Evolutionary conservation across 192 early-diverging fungal species (phyloP).

Genomic region (Entophlyctis luteolus): DNA sequence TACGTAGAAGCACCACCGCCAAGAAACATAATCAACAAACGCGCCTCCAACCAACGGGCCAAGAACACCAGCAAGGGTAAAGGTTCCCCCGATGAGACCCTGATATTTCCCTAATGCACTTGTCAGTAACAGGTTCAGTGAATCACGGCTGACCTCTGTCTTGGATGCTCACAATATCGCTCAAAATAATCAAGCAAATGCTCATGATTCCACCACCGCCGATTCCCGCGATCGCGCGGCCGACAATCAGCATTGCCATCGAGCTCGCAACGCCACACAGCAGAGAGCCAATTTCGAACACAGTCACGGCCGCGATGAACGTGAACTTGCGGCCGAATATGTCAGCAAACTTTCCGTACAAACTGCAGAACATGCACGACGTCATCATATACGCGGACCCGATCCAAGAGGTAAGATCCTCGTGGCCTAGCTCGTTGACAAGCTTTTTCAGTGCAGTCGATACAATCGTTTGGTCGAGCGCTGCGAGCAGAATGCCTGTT

Average conservation of each 20-base stretch:
- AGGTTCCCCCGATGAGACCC: constrained; percentile 69
- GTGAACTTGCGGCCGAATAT: constrained; percentile 45
- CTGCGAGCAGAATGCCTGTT: constrained; percentile 58
- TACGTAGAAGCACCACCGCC: constrained; percentile 62
- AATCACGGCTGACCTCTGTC: constrained; percentile 76
- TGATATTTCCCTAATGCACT: constrained; percentile 80
- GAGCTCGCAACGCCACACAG: constrained; percentile 68
- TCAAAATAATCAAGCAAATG: constrained; percentile 76
- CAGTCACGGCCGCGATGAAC: constrained; percentile 57
- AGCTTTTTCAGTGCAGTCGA: constrained; percentile 54
- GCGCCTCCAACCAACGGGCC: constrained; percentile 81
- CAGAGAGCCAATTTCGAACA: constrained; percentile 75
- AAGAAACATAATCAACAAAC: constrained; percentile 51
- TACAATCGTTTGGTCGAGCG: constrained; percentile 72
- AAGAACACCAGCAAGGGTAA: constrained; percentile 67
- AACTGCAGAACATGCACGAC: constrained; percentile 54
- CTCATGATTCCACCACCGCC: constrained; percentile 77
- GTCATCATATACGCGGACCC: constrained; percentile 70
- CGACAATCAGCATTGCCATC: constrained; percentile 40
- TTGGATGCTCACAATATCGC: constrained; percentile 71
- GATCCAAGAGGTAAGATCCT: constrained; percentile 69
- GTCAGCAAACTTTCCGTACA: constrained; percentile 29
- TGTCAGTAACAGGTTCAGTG: constrained; percentile 53
- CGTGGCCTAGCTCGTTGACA: constrained; percentile 49
- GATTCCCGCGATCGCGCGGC: constrained; percentile 70